These are phyloP conservation scores for Penicillium malachiteum DNA, from an alignment of 495 filamentous ascomycete genomes.

Conservation along the genomic window DNA sequence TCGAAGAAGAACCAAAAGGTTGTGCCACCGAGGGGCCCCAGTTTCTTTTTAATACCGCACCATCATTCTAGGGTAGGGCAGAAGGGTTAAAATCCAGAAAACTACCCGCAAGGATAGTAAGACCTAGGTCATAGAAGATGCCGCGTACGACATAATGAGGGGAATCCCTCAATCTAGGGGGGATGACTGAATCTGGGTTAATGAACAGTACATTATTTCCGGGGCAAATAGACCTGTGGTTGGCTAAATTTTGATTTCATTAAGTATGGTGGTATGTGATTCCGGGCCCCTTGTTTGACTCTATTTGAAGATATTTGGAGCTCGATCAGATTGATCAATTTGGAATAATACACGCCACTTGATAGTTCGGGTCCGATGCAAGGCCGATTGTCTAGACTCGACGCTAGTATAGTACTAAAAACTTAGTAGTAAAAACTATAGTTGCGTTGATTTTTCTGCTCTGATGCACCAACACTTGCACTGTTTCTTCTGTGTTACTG, in stretches of 20 bases:
- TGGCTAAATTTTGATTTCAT: conserved; percentile 8
- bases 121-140: conserved; percentile 1
- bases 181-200: background rate
- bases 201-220: background rate
- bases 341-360: conserved; percentile 17
- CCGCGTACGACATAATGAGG: conserved; percentile 17
- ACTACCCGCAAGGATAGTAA: conserved; percentile 15
- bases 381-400: conserved; percentile 16
- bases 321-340: conserved; percentile 21
- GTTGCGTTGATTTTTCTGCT: background rate
- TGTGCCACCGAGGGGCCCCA: background rate
- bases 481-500: background rate
- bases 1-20: background rate
- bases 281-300: conserved; percentile 19
- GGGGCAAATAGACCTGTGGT: conserved; percentile 1
- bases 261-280: conserved; percentile 15
- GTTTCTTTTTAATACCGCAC: conserved; percentile 6
- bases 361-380: conserved; percentile 25
- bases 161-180: conserved; percentile 1
- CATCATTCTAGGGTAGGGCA: conserved; percentile 3
- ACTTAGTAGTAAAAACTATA: background rate
- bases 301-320: conserved; percentile 10
- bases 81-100: background rate
- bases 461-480: background rate
- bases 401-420: background rate